Percentiles rank a stretch among this genome's conserved stretches.
These are phyloP conservation scores for Cyberlindnera lachancei DNA, from an alignment of 805 yeast species.

Conservation along the genomic window DNA sequence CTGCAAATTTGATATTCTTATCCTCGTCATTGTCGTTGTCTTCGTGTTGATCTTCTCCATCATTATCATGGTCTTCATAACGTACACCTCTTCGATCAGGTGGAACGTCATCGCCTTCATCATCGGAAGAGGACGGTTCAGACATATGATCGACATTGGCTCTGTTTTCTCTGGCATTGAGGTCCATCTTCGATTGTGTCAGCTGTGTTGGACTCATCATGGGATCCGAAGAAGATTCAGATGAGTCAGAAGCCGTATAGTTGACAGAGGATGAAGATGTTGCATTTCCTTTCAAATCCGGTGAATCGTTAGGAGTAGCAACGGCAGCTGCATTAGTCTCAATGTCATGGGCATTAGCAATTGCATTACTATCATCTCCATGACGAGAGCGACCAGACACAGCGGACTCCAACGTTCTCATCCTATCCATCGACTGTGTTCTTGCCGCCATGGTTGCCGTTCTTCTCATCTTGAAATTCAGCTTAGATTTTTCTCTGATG, in stretches of 20 bases:
- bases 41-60: background rate
- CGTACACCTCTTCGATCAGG: slow-evolving; percentile 9
- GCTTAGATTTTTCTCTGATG: slow-evolving; percentile 69
- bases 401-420: slow-evolving; percentile 10
- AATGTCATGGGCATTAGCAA: too few species aligned
- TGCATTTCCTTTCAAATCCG: too few species aligned
- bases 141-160: slow-evolving; percentile 14
- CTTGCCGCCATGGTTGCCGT: slow-evolving; percentile 63
- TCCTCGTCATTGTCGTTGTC: background rate
- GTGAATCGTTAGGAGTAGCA: too few species aligned
- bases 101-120: slow-evolving; percentile 3
- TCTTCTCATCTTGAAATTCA: slow-evolving; percentile 75
- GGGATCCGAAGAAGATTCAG: slow-evolving; percentile 13
- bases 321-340: too few species aligned
- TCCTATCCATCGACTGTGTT: slow-evolving; percentile 24
- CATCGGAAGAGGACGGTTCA: slow-evolving; percentile 21
- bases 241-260: slow-evolving; percentile 2
- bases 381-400: background rate
- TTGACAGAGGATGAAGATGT: slow-evolving; percentile 5
- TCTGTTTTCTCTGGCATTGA: slow-evolving; percentile 1
- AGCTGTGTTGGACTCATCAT: slow-evolving; percentile 1
- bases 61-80: slow-evolving; percentile 3
- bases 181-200: slow-evolving; percentile 7
- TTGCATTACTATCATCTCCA: background rate
- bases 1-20: slow-evolving; percentile 18